Evolutionary conservation across 2,329 filamentous ascomycete genomes (phyloP).

Genomic region (Neonectria coccinea): DNA sequence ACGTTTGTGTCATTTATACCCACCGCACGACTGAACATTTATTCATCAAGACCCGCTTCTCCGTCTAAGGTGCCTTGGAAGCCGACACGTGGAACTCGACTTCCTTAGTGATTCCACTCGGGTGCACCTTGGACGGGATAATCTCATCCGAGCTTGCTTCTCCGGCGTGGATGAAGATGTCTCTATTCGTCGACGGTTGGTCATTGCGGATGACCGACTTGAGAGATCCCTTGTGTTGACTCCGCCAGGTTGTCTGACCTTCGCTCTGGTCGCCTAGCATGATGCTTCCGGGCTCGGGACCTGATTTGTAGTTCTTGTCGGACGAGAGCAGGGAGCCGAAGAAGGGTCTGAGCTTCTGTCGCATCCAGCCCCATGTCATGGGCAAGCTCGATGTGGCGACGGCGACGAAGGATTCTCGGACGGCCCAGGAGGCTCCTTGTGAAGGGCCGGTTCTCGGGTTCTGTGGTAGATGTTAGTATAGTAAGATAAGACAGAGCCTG

Average conservation of each 20-base stretch:
- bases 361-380: constrained; percentile 45
- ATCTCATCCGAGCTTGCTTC: constrained; percentile 40
- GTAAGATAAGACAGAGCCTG: not conserved
- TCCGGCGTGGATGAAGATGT: constrained; percentile 36
- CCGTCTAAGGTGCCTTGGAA: constrained; percentile 3
- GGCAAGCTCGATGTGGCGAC: constrained; percentile 54
- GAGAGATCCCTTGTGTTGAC: constrained; percentile 26
- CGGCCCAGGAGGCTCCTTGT: constrained; percentile 52
- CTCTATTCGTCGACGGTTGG: not conserved
- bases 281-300: constrained; percentile 39
- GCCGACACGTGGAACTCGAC: constrained; percentile 37
- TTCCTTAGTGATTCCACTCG: constrained; percentile 34
- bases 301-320: constrained; percentile 37
- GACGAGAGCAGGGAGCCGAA: constrained; percentile 43
- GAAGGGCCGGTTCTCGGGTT: constrained; percentile 51
- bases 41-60: not conserved
- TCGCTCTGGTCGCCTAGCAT: constrained; percentile 37
- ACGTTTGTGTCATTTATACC: not conserved
- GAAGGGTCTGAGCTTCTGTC: constrained; percentile 43
- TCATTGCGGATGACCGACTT: constrained; percentile 19
- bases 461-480: constrained; percentile 34
- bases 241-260: constrained; percentile 32
- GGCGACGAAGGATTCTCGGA: constrained; percentile 55
- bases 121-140: constrained; percentile 11
- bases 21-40: not conserved